A percentile compares a stretch with the other conserved stretches of the same genome.
Evolutionary conservation across 768 basidiomycete species (phyloP).

Genomic region (Suillus spraguei): DNA sequence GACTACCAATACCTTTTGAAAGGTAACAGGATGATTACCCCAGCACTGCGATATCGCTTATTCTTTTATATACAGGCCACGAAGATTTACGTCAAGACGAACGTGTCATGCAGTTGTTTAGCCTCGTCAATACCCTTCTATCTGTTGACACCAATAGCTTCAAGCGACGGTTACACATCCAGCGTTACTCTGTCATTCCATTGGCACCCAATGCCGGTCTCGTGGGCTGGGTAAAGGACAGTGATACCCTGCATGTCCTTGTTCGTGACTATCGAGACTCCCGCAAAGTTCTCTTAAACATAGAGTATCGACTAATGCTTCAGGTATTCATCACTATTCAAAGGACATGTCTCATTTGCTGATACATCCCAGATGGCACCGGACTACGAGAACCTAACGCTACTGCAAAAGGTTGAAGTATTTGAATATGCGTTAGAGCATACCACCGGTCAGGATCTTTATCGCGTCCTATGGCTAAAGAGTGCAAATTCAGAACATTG

Average conservation of each 20-base stretch:
- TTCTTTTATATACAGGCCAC: slow-evolving; percentile 61
- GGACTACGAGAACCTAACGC: slow-evolving; percentile 92
- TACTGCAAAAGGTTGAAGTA: slow-evolving; percentile 98
- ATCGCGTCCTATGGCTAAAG: slow-evolving; percentile 96
- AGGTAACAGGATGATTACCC: slow-evolving; percentile 47
- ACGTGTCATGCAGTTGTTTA: slow-evolving; percentile 98
- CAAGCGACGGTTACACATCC: slow-evolving; percentile 94
- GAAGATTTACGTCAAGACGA: slow-evolving; percentile 99
- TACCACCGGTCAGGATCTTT: slow-evolving; percentile 97
- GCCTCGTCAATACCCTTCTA: slow-evolving; percentile 93
- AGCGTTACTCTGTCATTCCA: slow-evolving; percentile 90
- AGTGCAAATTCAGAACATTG: slow-evolving; percentile 95
- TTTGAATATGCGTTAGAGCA: slow-evolving; percentile 99
- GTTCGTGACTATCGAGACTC: slow-evolving; percentile 96
- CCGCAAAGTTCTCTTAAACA: slow-evolving; percentile 94
- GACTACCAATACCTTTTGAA: slow-evolving; percentile 94
- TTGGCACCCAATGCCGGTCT: slow-evolving; percentile 95
- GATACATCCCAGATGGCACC: slow-evolving; percentile 83
- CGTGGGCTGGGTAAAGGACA: slow-evolving; percentile 93
- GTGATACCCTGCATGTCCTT: slow-evolving; percentile 93
- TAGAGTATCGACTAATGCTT: slow-evolving; percentile 98
- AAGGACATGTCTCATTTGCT: slow-evolving; percentile 46
- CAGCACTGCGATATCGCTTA: neutral
- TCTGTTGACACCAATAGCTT: slow-evolving; percentile 93
- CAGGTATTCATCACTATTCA: slow-evolving; percentile 73